Base-by-base conservation (phyloP, 352 stramenopile species). In the Globisporangium barbulae region DNA sequence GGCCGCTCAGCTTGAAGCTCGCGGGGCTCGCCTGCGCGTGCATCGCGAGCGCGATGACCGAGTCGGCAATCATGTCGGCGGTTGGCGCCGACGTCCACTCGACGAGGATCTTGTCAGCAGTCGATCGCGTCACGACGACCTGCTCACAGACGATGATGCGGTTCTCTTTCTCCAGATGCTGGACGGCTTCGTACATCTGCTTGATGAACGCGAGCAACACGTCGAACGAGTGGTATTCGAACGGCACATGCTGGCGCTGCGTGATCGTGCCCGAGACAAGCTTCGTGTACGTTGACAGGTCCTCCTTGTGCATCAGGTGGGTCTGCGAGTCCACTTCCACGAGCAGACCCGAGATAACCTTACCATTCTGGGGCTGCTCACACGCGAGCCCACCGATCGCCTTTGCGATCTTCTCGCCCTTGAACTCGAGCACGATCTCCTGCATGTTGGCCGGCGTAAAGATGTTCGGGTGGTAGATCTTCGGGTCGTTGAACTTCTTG, bases 61-160 rank as follows among this genome's bases (percentile, higher is more conserved):
- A 97, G 81, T 99, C 96, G 21, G 96, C 96, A 60, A 99, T 94
- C 70, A 98, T 95, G 69, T 99, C 96, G 7, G 89, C 92, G 4
- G 90, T 97, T n/a, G 96, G 93, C 41, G 90, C 93, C 10, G 94
- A 93, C 25, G 91, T 93, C 90, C 90, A 97, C 53, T 91, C 83
- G 13, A 96, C 67, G 22, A 90, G 49, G n/a, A 97, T 64, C 63
- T 81, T 81, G 25, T 73, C 79, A 0, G 63, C 44, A 21, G 61
- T 60, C 21, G 52, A 47, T 3, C 78, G 78, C 4, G 87, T 93
- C 12, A 96, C 72, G 3, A 82, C 78, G 1, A 94, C 83, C 53
- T 91, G 75, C 52, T 85, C 78, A 49, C 78, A 89, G 21, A 97
- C 79, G 17, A 92, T 70, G 10, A 93, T 67, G n/a, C 80, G 78